Conservation (phyloP, 805 yeast species). For the Candida nonsorbophila region DNA sequence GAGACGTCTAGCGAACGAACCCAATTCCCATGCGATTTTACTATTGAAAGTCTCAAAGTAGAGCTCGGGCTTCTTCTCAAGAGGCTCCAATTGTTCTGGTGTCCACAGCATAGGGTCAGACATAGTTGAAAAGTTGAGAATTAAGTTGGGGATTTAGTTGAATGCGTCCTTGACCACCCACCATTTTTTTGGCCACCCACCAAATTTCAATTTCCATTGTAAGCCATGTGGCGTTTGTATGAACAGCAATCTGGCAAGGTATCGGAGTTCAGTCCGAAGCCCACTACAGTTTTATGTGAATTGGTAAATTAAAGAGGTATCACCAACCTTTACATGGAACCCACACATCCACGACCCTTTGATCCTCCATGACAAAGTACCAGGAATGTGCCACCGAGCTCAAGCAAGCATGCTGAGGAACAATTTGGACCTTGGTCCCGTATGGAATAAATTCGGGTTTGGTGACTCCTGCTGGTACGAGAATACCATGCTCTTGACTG, state of each 20-base stretch:
- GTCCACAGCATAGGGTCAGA: no score
- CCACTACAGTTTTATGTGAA: no score
- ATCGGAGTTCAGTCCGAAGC: no score
- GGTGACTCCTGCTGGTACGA: constrained; percentile 39
- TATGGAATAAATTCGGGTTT: constrained; percentile 35
- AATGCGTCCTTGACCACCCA: no score
- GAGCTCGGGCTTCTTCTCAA: constrained; percentile 15
- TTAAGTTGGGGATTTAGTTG: no score
- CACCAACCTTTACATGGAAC: constrained; percentile 39
- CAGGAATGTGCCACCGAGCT: constrained; percentile 58
- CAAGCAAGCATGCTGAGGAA: constrained; percentile 74
- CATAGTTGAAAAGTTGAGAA: no score
- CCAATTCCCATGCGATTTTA: constrained; percentile 43
- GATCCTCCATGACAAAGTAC: constrained; percentile 46
- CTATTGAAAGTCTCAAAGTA: constrained; percentile 21
- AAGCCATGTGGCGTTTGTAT: no score
- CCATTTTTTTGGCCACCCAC: no score
- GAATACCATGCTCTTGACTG: constrained; percentile 77
- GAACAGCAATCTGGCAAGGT: no score
- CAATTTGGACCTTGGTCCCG: constrained; percentile 50
- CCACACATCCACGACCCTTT: constrained; percentile 57
- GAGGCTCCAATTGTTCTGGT: constrained; percentile 8
- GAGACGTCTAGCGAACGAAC: constrained; percentile 31
- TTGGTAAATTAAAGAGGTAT: neutral
- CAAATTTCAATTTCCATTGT: no score